phyloP scores from a whole-genome alignment of 2,329 filamentous ascomycete species.

The Diaporthe ampelina region DNA sequence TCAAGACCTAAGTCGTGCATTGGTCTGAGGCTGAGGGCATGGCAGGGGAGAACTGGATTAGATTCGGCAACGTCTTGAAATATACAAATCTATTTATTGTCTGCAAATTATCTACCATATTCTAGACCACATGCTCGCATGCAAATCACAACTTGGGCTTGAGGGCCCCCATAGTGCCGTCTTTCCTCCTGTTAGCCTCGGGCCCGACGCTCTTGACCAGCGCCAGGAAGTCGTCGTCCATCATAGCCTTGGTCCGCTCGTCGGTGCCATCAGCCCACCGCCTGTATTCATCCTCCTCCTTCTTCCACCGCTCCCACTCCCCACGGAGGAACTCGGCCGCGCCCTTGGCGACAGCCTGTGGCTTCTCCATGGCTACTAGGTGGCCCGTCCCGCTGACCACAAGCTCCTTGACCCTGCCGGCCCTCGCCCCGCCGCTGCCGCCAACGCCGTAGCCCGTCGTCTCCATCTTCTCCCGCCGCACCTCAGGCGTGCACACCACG shows the following conservation, averaged over 20 bases:
- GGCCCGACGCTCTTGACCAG: slow-evolving; percentile 58
- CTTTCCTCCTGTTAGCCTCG: slow-evolving; percentile 33
- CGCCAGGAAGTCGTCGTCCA: slow-evolving; percentile 68
- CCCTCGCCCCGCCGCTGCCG: slow-evolving; percentile 74
- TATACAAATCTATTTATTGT: neutral
- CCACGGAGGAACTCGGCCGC: slow-evolving; percentile 68
- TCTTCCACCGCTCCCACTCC: slow-evolving; percentile 71
- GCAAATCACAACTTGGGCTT: slow-evolving; percentile 36
- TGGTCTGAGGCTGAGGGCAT: no score
- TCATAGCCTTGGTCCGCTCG: slow-evolving; percentile 65
- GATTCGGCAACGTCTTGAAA: neutral
- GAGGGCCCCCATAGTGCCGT: slow-evolving; percentile 26
- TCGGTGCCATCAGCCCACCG: slow-evolving; percentile 64
- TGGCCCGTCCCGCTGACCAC: slow-evolving; percentile 79
- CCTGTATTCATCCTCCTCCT: slow-evolving; percentile 69
- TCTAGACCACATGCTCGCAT: neutral
- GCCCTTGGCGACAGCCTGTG: slow-evolving; percentile 73
- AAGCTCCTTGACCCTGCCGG: slow-evolving; percentile 77
- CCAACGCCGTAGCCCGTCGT: slow-evolving; percentile 76
- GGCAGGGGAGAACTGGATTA: neutral
- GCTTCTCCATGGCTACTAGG: slow-evolving; percentile 86
- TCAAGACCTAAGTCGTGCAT: no score
- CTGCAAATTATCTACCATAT: neutral
- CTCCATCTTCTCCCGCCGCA: slow-evolving; percentile 71
- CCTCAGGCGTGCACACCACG: slow-evolving; percentile 64